Evolutionary conservation across 768 basidiomycete genomes (phyloP), one percentile per base, ranked within the genome.

Genomic region (Lepiota venenata): DNA sequence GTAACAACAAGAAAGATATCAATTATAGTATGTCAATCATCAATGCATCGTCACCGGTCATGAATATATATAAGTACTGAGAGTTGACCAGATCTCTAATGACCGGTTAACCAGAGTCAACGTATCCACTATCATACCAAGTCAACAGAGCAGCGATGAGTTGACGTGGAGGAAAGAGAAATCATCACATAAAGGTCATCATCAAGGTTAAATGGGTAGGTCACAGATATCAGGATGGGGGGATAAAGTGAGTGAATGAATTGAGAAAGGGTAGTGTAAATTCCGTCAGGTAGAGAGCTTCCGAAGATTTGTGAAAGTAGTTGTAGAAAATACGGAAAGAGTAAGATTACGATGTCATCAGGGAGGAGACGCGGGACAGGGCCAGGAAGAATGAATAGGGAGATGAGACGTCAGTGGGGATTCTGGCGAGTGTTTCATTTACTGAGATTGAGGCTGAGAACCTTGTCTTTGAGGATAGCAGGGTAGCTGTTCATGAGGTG

Each of bases 401-500:
- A 52, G 38, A 55, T 43, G 36, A 39, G 47, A 46, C 37, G 37
- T 49, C 8, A 42, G 21, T 0, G 47, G 18, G 32, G 27, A 41
- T 22, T 46, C 16, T 36, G 32, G 42, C 22, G 3, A 43, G 29
- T 53, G 49, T 53, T 36, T 65, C 64, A 70, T 59, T 72, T 73
- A 54, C 60, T 50, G n/a, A 58, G n/a, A 18, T 60, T 60, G 21
- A 73, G 53, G 11, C 68, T 60, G 18, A 73, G 62, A 1, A 74
- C 84, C 71, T 93, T 93, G 66, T 91, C 89, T 71, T 88, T 93
- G 56, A 94, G 75, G 2, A 93, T 79, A 7, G 81, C 71, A 10
- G 90, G 88, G 67, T 91, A 93, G 65, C 89, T 89, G 67, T 92
- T 89, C 85, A 91, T 85, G 40, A 95, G 78, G 66, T 92, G 90